Conservation (phyloP, 371 early-diverging fungal genomes). For the Phascolomyces articulosus region DNA sequence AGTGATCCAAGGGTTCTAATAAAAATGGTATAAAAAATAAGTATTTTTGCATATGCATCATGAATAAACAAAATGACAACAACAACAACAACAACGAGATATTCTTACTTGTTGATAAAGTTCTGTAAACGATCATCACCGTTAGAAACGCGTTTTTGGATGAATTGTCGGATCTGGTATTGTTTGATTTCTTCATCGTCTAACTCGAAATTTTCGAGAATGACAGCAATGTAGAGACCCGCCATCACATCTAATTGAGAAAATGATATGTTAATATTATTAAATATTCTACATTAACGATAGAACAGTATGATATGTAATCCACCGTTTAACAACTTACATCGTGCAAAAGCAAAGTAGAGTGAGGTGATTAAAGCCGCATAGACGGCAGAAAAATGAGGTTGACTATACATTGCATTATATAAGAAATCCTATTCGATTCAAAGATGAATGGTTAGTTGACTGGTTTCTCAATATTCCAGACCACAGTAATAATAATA, state of each 20-base stretch:
- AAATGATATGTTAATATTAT: too few relatives aligned
- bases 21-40: too few relatives aligned
- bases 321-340: constrained; percentile 44
- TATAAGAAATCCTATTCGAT: constrained; percentile 44
- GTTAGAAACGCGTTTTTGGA: constrained; percentile 47
- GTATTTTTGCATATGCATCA: too few relatives aligned
- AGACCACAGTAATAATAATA: neutral
- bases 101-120: constrained; percentile 27
- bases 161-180: constrained; percentile 62
- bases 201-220: constrained; percentile 66
- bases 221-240: constrained; percentile 68
- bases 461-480: neutral
- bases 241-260: constrained; percentile 67
- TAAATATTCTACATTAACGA: too few relatives aligned
- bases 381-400: constrained; percentile 44
- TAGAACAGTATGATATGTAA: too few relatives aligned
- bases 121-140: constrained; percentile 30
- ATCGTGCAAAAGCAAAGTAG: constrained; percentile 61
- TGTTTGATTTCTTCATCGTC: constrained; percentile 63
- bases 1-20: constrained; percentile 31
- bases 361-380: constrained; percentile 50
- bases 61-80: too few relatives aligned
- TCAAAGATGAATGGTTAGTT: neutral
- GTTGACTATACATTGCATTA: constrained; percentile 56
- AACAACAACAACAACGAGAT: too few relatives aligned